A percentile compares a stretch with the other conserved stretches of the same genome.
These are phyloP conservation scores for Bonia amplexicaulis DNA, from an alignment of 176 grass and related monocot species.

Conservation along the genomic window DNA sequence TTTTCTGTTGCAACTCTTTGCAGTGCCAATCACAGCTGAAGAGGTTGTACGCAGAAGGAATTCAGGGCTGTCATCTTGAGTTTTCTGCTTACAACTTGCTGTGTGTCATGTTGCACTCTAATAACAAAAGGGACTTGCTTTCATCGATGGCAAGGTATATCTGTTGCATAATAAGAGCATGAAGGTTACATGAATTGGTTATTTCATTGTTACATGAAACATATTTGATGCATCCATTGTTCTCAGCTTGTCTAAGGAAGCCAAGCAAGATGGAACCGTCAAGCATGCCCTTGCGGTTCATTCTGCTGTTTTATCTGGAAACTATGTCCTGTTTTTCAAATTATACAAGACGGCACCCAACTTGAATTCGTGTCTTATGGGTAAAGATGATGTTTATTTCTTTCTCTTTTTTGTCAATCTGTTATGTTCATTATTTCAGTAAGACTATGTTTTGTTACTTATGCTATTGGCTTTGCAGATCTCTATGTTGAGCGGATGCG, in stretches of 20 bases:
- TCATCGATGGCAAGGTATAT: slow-evolving; percentile 84
- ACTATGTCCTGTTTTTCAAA: slow-evolving; percentile 87
- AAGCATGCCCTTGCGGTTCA: slow-evolving; percentile 90
- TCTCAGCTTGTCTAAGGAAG: slow-evolving; percentile 66
- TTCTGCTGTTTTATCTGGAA: slow-evolving; percentile 78
- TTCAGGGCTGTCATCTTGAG: slow-evolving; percentile 70
- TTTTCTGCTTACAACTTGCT: slow-evolving; percentile 90
- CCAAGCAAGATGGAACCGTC: slow-evolving; percentile 59
- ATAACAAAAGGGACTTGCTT: slow-evolving; percentile 76
- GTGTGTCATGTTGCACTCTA: slow-evolving; percentile 67
- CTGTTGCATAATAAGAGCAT: slow-evolving; percentile 3
- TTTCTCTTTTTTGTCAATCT: background rate
- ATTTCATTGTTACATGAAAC: slow-evolving; percentile 11
- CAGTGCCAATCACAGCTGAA: slow-evolving; percentile 93
- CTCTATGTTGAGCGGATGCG: slow-evolving; percentile 79
- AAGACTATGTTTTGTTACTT: slow-evolving; percentile 3
- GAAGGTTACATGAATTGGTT: slow-evolving; percentile 13
- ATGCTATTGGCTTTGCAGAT: slow-evolving; percentile 41
- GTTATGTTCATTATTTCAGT: background rate
- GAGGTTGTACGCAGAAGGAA: slow-evolving; percentile 70
- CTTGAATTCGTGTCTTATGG: slow-evolving; percentile 82
- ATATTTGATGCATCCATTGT: slow-evolving; percentile 25
- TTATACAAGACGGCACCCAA: slow-evolving; percentile 77
- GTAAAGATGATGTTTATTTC: slow-evolving; percentile 40
- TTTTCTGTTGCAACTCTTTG: slow-evolving; percentile 29